A percentile compares a stretch with the other conserved stretches of the same genome.
phyloP scores from a whole-genome alignment of 2,329 filamentous ascomycete genomes.

The Pyricularia sp. region DNA sequence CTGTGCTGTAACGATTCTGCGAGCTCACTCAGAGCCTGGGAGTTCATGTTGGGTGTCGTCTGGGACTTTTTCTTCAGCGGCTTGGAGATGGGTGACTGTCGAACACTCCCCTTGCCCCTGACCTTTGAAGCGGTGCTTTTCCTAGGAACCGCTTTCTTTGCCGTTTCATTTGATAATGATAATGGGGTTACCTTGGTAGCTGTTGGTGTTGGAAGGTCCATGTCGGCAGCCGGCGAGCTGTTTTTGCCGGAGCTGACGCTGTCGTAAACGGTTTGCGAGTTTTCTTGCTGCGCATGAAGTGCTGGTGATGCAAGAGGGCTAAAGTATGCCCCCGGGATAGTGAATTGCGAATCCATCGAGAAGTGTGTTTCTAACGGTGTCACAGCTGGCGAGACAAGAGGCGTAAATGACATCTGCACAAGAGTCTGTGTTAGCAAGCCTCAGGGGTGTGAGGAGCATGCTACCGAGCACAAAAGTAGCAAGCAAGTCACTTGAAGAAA shows the following conservation, averaged over 20 bases:
- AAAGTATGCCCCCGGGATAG: constrained; percentile 61
- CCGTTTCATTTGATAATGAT: constrained; percentile 33
- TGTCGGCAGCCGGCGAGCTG: constrained; percentile 40
- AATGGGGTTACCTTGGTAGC: neutral
- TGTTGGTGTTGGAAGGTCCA: constrained; percentile 34
- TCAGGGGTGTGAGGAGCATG: neutral
- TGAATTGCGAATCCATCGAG: constrained; percentile 42
- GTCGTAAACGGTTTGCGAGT: constrained; percentile 30
- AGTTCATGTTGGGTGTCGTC: constrained; percentile 42
- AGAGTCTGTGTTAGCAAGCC: neutral
- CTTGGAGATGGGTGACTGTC: constrained; percentile 62
- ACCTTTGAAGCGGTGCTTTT: constrained; percentile 40
- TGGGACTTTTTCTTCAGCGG: constrained; percentile 42
- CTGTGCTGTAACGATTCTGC: constrained; percentile 27
- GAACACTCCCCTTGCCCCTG: constrained; percentile 35
- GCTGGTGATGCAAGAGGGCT: constrained; percentile 74
- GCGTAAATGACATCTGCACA: constrained; percentile 61
- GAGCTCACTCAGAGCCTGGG: constrained; percentile 41
- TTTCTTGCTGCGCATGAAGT: constrained; percentile 56
- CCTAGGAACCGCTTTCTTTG: constrained; percentile 25
- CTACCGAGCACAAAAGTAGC: neutral
- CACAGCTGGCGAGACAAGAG: constrained; percentile 71
- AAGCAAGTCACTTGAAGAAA: neutral
- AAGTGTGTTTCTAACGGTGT: constrained; percentile 66
- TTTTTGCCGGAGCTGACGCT: constrained; percentile 23